Evolutionary conservation across 805 yeast genomes (phyloP), one percentile per base, ranked within the genome.

Genomic region (Yamadazyma akitaensis): DNA sequence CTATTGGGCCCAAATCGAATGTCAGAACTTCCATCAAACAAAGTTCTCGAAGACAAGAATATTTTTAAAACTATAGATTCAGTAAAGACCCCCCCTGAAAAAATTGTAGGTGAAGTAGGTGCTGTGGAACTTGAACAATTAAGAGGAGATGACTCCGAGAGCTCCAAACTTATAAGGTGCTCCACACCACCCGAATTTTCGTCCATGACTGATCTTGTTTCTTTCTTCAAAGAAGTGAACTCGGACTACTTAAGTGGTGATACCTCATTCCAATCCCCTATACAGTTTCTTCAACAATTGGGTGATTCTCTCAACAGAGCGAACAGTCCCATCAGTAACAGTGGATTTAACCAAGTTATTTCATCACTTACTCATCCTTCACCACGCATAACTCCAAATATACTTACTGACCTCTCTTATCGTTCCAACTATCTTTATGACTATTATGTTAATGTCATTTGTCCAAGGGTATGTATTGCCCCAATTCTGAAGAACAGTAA

Each of bases 401-500:
- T 51, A 4, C 41, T 63, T 12, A 60, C 67, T 1, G 62, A 61
- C 26, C 54, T 74, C 32, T 54, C 68, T 5, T 60, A 66, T 5
- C 52, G 63, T n/a, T 53, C 64, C 9, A 72, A 72, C 19, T 62
- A 62, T 47, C 59, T 79, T 5, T 77, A 76, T 56, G 73, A 73
- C 41, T 77, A 78, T 56, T 79, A 77, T 54, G 70, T 73, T 26
- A 75, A 76, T 48, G 68, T 67, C 11, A 54, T 79, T 34, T 65
- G 77, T 12, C 56, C 58, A 7, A 64, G 67, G 34, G 70, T 76
- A 1, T 75, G 77, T 3, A 71, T 78, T 31, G 77, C 81, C 1
- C 81, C 82, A 1, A 48, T 46, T 16, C 44, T 40, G 38, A 63
- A 69, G 12, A 71, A 67, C 41, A 63, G 69, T 12, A 71, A 67